Base-by-base conservation (phyloP, 768 basidiomycete genomes). In the Coprinopsis strossmayeri region DNA sequence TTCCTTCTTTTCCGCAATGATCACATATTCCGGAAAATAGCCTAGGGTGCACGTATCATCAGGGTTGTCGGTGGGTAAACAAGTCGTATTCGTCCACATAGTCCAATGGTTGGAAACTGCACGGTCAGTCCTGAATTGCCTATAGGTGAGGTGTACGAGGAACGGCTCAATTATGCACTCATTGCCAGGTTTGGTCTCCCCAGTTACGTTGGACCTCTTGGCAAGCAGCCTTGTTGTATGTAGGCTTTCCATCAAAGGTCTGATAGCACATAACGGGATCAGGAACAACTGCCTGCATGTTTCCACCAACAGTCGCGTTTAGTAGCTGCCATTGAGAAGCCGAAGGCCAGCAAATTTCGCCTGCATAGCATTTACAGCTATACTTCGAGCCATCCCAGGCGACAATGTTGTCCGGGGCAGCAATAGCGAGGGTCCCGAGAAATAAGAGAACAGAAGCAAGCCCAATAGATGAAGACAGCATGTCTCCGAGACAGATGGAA, bases 1-100 rank as follows among this genome's bases (percentile, higher is more conserved):
- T 25, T 53, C 53, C 12, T 42, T 46, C 2, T 42, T 51, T 2
- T 53, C 54, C 13, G 56, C 57, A 21, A 57, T 40, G 17, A 61
- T 49, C 1, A 56, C 53, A 34, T 58, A 61, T 46, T 56, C 39
- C 2, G 48, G 52, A 40, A 53, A 52, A 3, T 40, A 24, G 0
- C 52, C 55, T 9, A 53, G 32, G 17, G 51, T 39, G 35, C 55
- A 56, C 2, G 34, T 50, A 13, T 50, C 49, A 21, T 45, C 41
- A 7, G 50, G 45, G 13, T 39, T 45, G 4, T 17, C 32, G 18
- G 52, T 50, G 26, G 55, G 55, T 44, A 53, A 45, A 32, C 52
- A 56, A 30, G 52, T 53, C 21, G 50, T 49, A 32, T 56, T 56
- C 12, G 50, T 51, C 50, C 50, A 51, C 23, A 39, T 30, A n/a